A percentile compares a stretch with the other conserved stretches of the same genome.
Conservation (phyloP, 257 asterid species). For the Anisodus tanguticus region DNA sequence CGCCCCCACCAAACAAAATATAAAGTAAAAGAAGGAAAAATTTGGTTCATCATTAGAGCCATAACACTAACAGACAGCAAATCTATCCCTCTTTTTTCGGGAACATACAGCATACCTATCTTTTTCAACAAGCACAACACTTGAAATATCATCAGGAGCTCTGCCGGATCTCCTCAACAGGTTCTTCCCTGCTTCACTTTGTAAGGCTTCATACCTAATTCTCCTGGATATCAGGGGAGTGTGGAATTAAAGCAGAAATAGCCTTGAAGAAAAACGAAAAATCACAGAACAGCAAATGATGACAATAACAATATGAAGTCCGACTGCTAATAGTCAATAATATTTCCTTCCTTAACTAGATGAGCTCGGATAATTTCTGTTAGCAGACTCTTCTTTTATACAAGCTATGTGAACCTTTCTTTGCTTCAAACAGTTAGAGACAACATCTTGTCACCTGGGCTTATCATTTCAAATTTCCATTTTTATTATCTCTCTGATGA, state of each 20-base stretch:
- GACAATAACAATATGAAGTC: background rate
- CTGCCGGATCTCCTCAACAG: constrained; percentile 85
- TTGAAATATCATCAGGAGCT: constrained; percentile 95
- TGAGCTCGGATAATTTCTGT: background rate
- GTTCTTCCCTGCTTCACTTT: constrained; percentile 88
- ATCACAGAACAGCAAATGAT: background rate
- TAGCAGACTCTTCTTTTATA: background rate
- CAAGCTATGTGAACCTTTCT: background rate
- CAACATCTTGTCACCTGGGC: background rate
- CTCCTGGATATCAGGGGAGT: constrained; percentile 49
- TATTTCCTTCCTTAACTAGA: background rate
- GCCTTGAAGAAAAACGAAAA: background rate
- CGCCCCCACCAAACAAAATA: background rate
- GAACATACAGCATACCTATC: constrained; percentile 55
- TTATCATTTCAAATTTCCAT: background rate
- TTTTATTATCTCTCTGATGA: no score
- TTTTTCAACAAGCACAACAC: constrained; percentile 90
- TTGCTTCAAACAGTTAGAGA: background rate
- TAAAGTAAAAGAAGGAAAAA: background rate
- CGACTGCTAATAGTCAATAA: background rate
- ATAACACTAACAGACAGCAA: no score
- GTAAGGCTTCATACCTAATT: constrained; percentile 86
- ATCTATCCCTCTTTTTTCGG: no score
- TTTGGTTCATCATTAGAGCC: constrained; percentile 17
- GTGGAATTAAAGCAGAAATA: background rate